These are phyloP conservation scores for Paraphaeosphaeria sporulosa DNA, from an alignment of 2,329 filamentous ascomycete genomes.

Conservation along the genomic window DNA sequence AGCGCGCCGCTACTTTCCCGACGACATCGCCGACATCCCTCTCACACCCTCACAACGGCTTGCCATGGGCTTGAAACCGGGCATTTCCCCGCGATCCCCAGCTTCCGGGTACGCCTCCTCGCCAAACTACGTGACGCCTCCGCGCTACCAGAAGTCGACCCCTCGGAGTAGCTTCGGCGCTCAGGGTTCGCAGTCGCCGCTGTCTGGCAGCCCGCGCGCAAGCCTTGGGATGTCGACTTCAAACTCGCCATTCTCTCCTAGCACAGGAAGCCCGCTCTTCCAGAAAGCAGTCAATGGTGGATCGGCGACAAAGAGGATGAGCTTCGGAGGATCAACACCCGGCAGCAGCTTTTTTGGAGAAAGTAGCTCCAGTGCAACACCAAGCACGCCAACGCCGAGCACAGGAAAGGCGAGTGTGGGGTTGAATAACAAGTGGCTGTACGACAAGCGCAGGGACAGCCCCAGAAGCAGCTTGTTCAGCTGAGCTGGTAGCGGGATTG, in stretches of 20 bases:
- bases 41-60: conserved; percentile 88
- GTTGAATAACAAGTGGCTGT: conserved; percentile 93
- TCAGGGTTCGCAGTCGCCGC: conserved; percentile 62
- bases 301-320: conserved; percentile 64
- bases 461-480: conserved; percentile 46
- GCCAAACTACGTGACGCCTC: conserved; percentile 79
- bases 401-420: conserved; percentile 71
- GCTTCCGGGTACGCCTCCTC: conserved; percentile 57
- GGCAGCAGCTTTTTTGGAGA: conserved; percentile 47
- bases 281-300: conserved; percentile 69
- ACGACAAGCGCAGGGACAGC: conserved; percentile 75
- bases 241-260: conserved; percentile 60
- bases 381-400: conserved; percentile 72
- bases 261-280: conserved; percentile 63
- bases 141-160: conserved; percentile 80
- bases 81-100: conserved; percentile 65
- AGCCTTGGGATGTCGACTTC: conserved; percentile 35
- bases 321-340: conserved; percentile 63
- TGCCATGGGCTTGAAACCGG: conserved; percentile 80
- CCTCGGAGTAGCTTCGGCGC: conserved; percentile 67
- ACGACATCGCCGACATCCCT: conserved; percentile 86
- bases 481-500: conserved; percentile 16
- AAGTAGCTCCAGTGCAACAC: conserved; percentile 52
- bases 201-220: conserved; percentile 62
- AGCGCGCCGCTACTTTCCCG: conserved; percentile 64